Conservation (phyloP, 768 basidiomycete species). For the Phaffia australis region DNA sequence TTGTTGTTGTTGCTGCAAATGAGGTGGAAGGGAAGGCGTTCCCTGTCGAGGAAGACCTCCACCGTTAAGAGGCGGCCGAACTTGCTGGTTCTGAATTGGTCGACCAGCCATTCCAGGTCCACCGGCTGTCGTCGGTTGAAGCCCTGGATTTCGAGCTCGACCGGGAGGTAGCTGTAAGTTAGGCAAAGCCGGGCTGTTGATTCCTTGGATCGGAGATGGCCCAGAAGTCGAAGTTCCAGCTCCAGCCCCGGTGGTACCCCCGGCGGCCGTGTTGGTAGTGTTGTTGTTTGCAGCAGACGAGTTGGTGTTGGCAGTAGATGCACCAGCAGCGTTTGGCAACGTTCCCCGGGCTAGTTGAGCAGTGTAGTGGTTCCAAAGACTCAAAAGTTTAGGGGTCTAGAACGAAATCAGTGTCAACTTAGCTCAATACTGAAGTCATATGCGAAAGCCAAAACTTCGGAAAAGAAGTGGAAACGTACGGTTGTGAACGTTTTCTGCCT, state of each 20-base stretch:
- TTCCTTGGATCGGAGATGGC: conserved; percentile 3
- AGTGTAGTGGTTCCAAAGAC: too few species aligned
- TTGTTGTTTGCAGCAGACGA: too few species aligned
- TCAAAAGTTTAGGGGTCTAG: too few species aligned
- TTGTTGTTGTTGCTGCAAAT: conserved; percentile 12
- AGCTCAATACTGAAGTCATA: too few species aligned
- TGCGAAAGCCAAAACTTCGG: too few species aligned
- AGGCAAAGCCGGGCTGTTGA: conserved; percentile 4
- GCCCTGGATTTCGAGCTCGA: conserved; percentile 11
- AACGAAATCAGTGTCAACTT: too few species aligned
- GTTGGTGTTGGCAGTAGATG: background rate
- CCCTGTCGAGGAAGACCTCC: background rate
- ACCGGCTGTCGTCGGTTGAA: conserved; percentile 1
- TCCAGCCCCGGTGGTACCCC: background rate
- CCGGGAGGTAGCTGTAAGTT: conserved; percentile 19
- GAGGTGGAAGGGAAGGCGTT: background rate
- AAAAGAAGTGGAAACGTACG: too few species aligned
- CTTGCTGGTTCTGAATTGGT: conserved; percentile 1
- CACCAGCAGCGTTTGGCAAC: background rate
- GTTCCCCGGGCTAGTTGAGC: conserved; percentile 6
- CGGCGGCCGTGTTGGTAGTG: background rate
- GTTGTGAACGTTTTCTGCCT: too few species aligned
- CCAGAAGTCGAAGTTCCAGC: background rate
- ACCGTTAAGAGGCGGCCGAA: background rate
- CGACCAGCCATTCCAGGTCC: background rate